Percentiles rank a stretch among this genome's conserved stretches.
Evolutionary conservation across 805 yeast species (phyloP).

Genomic region (Candida silvicultrix): DNA sequence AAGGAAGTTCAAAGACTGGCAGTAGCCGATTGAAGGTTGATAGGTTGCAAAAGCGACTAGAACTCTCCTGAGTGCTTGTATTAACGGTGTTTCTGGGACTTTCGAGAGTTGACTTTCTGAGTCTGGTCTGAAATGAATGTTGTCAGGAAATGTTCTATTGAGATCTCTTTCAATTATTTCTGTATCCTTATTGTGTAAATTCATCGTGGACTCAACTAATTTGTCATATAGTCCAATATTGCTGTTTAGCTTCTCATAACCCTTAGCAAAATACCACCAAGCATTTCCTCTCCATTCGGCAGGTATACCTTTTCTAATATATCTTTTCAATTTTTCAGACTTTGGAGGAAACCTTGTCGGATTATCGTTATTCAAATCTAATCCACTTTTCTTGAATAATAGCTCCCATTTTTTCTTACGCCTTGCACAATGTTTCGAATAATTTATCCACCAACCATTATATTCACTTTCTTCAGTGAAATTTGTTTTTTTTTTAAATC

Average conservation of each 20-base stretch:
- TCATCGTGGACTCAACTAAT: constrained; percentile 52
- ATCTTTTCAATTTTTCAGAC: constrained; percentile 72
- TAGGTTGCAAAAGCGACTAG: constrained; percentile 77
- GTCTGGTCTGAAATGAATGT: constrained; percentile 62
- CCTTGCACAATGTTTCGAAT: constrained; percentile 54
- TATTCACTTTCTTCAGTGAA: constrained; percentile 50
- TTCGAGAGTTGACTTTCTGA: constrained; percentile 3
- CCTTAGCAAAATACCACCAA: constrained; percentile 93
- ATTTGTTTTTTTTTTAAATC: constrained; percentile 66
- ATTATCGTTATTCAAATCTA: constrained; percentile 37
- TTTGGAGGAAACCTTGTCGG: constrained; percentile 72
- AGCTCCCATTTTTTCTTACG: constrained; percentile 74
- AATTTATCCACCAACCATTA: constrained; percentile 69
- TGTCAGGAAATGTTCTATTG: constrained; percentile 93
- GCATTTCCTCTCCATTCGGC: constrained; percentile 97
- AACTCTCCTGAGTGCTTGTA: constrained; percentile 72
- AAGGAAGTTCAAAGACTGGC: constrained; percentile 89
- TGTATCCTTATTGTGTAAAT: constrained; percentile 61
- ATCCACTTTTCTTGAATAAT: constrained; percentile 63
- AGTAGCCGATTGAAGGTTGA: constrained; percentile 89
- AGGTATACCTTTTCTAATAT: constrained; percentile 88
- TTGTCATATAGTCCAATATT: constrained; percentile 71
- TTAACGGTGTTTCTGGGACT: constrained; percentile 44
- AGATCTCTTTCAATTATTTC: constrained; percentile 93
- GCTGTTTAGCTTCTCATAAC: constrained; percentile 62